These are phyloP conservation scores for Schizosaccharomyces osmophilus DNA, from an alignment of 805 yeast genomes.

Conservation along the genomic window DNA sequence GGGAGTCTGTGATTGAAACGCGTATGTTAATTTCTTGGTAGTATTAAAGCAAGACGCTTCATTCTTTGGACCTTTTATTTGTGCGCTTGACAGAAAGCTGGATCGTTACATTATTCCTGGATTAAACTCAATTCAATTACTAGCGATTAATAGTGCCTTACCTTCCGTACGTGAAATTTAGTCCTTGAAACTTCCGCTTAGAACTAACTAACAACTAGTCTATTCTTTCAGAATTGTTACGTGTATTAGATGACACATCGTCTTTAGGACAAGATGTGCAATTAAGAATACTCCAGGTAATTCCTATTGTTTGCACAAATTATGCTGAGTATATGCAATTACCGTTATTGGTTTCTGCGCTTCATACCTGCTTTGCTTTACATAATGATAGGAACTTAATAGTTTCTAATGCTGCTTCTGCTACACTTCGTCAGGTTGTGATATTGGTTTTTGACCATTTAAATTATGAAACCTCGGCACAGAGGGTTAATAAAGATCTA, in stretches of 20 bases:
- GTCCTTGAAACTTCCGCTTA: neutral
- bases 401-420: constrained; percentile 75
- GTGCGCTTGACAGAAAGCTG: neutral
- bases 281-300: constrained; percentile 56
- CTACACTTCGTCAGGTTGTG: constrained; percentile 70
- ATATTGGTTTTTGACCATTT: constrained; percentile 44
- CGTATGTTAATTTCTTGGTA: no score
- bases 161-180: neutral
- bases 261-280: constrained; percentile 62
- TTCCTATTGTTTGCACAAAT: constrained; percentile 48
- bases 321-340: constrained; percentile 35
- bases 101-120: neutral
- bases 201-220: neutral
- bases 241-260: constrained; percentile 48
- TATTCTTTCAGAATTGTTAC: constrained; percentile 26
- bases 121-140: neutral
- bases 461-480: constrained; percentile 7
- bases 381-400: constrained; percentile 49
- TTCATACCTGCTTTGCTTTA: constrained; percentile 47
- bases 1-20: no score
- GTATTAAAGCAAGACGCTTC: neutral
- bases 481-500: constrained; percentile 12
- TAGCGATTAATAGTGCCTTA: neutral
- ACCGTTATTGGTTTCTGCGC: constrained; percentile 28
- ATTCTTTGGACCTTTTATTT: neutral